Conservation (phyloP, 352 stramenopile genomes). For the Albugo candida region DNA sequence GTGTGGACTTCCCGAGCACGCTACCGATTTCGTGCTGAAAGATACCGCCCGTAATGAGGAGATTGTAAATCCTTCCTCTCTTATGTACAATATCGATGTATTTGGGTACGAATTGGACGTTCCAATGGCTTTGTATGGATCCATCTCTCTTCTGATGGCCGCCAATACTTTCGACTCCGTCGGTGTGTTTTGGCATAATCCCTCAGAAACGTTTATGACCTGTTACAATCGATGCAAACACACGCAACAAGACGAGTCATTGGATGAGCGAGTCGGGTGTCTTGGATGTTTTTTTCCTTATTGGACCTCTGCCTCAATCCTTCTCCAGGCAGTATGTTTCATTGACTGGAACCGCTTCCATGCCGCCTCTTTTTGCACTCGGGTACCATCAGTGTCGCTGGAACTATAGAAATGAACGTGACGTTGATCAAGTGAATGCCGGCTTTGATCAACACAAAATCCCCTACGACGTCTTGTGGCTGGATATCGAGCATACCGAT, state of each 20-base stretch:
- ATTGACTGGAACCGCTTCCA: constrained; percentile 80
- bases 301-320: constrained; percentile 60
- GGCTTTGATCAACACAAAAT: constrained; percentile 95
- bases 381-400: constrained; percentile 98
- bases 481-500: constrained; percentile 99
- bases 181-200: constrained; percentile 98
- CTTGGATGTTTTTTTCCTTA: constrained; percentile 93
- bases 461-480: constrained; percentile 98
- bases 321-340: constrained; percentile 86
- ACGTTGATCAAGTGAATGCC: constrained; percentile 77
- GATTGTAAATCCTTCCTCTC: constrained; percentile 84
- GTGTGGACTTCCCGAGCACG: constrained; percentile 97
- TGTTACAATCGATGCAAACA: constrained; percentile 31
- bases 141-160: constrained; percentile 50
- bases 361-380: constrained; percentile 93
- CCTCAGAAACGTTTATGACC: constrained; percentile 98
- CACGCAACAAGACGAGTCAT: constrained; percentile 43
- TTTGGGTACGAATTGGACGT: constrained; percentile 99
- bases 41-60: constrained; percentile 46
- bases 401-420: constrained; percentile 98
- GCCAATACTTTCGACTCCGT: constrained; percentile 55
- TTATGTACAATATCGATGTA: constrained; percentile 98
- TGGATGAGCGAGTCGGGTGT: constrained; percentile 93
- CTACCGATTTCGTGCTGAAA: constrained; percentile 85
- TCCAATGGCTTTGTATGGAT: constrained; percentile 97